Evolutionary conservation across 208 protist species (phyloP).

Genomic region (Phytomonas francai): DNA sequence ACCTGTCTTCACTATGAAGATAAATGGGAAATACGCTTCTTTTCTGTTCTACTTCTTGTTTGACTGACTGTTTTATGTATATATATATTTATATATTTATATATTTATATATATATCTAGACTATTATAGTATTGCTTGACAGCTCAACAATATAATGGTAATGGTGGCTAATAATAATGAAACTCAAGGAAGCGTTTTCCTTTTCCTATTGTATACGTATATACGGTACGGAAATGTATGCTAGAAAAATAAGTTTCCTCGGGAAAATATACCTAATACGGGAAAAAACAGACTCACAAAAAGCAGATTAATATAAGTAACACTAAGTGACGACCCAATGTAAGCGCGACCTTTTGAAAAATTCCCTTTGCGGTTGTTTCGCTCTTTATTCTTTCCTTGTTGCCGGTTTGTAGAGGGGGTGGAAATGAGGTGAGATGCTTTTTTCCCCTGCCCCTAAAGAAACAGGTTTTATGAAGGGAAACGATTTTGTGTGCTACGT

Average conservation of each 20-base stretch:
- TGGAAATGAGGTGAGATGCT: background rate
- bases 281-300: constrained; percentile 4
- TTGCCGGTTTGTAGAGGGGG: too few relatives aligned
- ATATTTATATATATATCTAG: constrained; percentile 20
- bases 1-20: background rate
- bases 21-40: background rate
- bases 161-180: background rate
- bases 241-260: constrained; percentile 6
- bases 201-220: background rate
- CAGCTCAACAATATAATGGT: constrained; percentile 1
- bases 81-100: constrained; percentile 14
- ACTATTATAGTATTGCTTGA: constrained; percentile 2
- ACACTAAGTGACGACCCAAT: background rate
- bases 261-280: constrained; percentile 7
- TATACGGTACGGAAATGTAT: background rate
- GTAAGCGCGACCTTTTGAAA: background rate
- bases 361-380: background rate
- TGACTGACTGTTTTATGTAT: background rate
- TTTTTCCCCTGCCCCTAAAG: constrained; percentile 13
- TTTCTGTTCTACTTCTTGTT: background rate
- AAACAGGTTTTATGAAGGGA: constrained; percentile 8
- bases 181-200: background rate
- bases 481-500: background rate
- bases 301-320: background rate
- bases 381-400: background rate